Conservation (phyloP, 495 filamentous ascomycete genomes). For the Penicillium nucicola region DNA sequence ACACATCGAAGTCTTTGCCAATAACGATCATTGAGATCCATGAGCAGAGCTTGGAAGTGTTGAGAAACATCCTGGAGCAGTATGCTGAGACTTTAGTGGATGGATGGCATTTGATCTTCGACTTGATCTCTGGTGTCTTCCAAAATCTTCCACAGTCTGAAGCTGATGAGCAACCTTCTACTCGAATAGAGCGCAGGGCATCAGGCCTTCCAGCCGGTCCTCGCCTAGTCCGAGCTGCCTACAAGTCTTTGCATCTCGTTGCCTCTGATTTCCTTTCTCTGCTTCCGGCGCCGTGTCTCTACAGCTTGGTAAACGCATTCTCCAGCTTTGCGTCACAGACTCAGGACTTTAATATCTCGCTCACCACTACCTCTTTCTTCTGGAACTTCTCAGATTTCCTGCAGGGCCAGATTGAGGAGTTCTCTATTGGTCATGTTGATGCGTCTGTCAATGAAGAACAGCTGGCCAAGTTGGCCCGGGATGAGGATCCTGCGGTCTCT, state of each 20-base stretch:
- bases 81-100: slow-evolving; percentile 77
- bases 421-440: slow-evolving; percentile 40
- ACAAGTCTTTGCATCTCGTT: slow-evolving; percentile 84
- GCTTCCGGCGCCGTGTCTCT: slow-evolving; percentile 72
- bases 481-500: slow-evolving; percentile 37
- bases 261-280: slow-evolving; percentile 89
- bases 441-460: slow-evolving; percentile 39
- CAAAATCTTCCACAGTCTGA: slow-evolving; percentile 33
- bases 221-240: slow-evolving; percentile 77
- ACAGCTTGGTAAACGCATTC: slow-evolving; percentile 83
- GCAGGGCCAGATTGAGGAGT: slow-evolving; percentile 42
- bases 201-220: slow-evolving; percentile 55
- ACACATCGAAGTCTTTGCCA: slow-evolving; percentile 28
- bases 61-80: slow-evolving; percentile 81
- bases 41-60: slow-evolving; percentile 71
- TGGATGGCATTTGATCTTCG: slow-evolving; percentile 84
- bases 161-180: slow-evolving; percentile 12
- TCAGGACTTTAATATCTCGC: slow-evolving; percentile 91
- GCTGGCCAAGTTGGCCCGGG: slow-evolving; percentile 31
- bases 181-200: slow-evolving; percentile 18
- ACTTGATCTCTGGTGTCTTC: slow-evolving; percentile 82
- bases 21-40: slow-evolving; percentile 75
- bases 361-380: slow-evolving; percentile 92
- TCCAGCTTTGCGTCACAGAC: slow-evolving; percentile 82
- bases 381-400: slow-evolving; percentile 93